phyloP scores from a whole-genome alignment of 140 eudicot species.

The Bidens hawaiensis region DNA sequence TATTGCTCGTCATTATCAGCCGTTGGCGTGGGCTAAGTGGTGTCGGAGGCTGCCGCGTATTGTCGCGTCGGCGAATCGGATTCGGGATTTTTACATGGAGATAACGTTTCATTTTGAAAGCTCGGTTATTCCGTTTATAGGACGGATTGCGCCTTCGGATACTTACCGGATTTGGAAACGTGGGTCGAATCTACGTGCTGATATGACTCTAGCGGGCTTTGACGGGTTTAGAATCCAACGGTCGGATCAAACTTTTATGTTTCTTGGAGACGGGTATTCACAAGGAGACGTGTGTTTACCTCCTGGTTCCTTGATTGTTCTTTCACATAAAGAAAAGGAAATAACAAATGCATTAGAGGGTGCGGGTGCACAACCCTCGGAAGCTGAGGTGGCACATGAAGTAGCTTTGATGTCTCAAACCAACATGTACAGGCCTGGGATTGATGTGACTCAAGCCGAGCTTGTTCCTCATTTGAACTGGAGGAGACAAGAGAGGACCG shows the following conservation, averaged over 20 bases:
- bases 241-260: slow-evolving; percentile 83
- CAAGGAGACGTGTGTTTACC: slow-evolving; percentile 49
- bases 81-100: slow-evolving; percentile 87
- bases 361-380: slow-evolving; percentile 92
- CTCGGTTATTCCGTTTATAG: slow-evolving; percentile 81
- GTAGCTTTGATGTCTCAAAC: slow-evolving; percentile 91
- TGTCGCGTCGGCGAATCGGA: slow-evolving; percentile 70
- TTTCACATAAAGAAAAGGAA: slow-evolving; percentile 79
- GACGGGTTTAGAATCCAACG: slow-evolving; percentile 87
- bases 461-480: slow-evolving; percentile 85
- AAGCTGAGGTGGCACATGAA: slow-evolving; percentile 90
- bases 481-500: slow-evolving; percentile 88
- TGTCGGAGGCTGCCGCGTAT: slow-evolving; percentile 86
- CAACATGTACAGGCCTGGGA: slow-evolving; percentile 92
- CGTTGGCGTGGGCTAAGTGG: slow-evolving; percentile 94
- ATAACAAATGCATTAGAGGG: slow-evolving; percentile 90
- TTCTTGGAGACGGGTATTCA: slow-evolving; percentile 72
- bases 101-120: slow-evolving; percentile 84
- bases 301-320: slow-evolving; percentile 78
- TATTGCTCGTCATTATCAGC: slow-evolving; percentile 84
- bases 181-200: slow-evolving; percentile 83
- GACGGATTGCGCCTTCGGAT: slow-evolving; percentile 82
- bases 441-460: slow-evolving; percentile 96
- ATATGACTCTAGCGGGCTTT: slow-evolving; percentile 91
- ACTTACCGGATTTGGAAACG: slow-evolving; percentile 90